A percentile compares a stretch with the other conserved stretches of the same genome.
Conservation (phyloP, 2,329 filamentous ascomycete species). For the Exophiala sideris region DNA sequence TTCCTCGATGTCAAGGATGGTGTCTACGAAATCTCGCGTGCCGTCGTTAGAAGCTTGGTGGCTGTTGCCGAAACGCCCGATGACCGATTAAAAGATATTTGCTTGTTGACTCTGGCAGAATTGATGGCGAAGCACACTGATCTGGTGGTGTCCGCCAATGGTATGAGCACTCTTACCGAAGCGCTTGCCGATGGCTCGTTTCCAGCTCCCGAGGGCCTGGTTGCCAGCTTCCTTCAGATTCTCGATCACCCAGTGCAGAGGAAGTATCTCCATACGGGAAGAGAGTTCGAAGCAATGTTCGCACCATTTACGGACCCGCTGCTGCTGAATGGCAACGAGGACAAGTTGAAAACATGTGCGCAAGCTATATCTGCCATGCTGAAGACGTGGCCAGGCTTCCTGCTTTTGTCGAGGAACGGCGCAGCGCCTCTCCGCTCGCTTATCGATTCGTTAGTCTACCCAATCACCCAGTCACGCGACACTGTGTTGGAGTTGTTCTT, state of each 20-base stretch:
- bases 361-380: slow-evolving; percentile 89
- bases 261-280: slow-evolving; percentile 79
- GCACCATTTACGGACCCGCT: slow-evolving; percentile 86
- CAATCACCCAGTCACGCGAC: slow-evolving; percentile 59
- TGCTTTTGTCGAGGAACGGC: slow-evolving; percentile 83
- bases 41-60: slow-evolving; percentile 83
- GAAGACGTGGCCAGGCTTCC: slow-evolving; percentile 89
- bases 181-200: slow-evolving; percentile 87
- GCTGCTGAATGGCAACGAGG: slow-evolving; percentile 54
- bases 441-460: slow-evolving; percentile 61
- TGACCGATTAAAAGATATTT: slow-evolving; percentile 84
- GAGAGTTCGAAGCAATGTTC: slow-evolving; percentile 84
- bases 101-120: slow-evolving; percentile 87
- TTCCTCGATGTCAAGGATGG: slow-evolving; percentile 96
- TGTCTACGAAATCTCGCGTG: slow-evolving; percentile 78
- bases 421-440: slow-evolving; percentile 81
- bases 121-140: slow-evolving; percentile 82
- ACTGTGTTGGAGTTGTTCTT: slow-evolving; percentile 87
- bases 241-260: slow-evolving; percentile 79
- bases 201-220: slow-evolving; percentile 84
- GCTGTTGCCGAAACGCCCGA: slow-evolving; percentile 84
- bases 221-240: slow-evolving; percentile 82
- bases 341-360: slow-evolving; percentile 76
- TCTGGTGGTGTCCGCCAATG: slow-evolving; percentile 77
- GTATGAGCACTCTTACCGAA: slow-evolving; percentile 83